Conservation (phyloP, 192 early-diverging fungal species). For the Lobosporangium transversale region DNA sequence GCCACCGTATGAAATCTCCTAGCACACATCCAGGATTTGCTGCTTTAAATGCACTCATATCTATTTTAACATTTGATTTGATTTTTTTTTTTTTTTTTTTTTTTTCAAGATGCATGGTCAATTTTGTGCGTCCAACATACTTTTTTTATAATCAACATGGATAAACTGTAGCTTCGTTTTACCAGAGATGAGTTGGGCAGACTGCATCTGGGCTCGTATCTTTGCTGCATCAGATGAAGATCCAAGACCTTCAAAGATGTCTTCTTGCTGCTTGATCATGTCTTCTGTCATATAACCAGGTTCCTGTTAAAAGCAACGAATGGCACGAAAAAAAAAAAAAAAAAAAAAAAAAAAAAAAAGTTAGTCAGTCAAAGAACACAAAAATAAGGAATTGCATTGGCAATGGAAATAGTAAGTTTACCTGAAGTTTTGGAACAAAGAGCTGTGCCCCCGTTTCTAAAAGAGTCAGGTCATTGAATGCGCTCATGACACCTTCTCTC, state of each 20-base stretch:
- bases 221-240: slow-evolving; percentile 74
- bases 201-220: slow-evolving; percentile 78
- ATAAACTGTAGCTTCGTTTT: too few species aligned
- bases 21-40: slow-evolving; percentile 82
- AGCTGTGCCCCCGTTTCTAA: slow-evolving; percentile 68
- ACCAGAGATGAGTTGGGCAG: slow-evolving; percentile 75
- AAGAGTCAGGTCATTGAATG: slow-evolving; percentile 45
- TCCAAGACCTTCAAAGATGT: slow-evolving; percentile 78
- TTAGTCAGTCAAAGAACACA: not conserved
- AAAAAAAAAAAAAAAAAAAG: not conserved
- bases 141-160: too few species aligned
- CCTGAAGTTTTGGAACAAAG: slow-evolving; percentile 75
- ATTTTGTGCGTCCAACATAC: too few species aligned
- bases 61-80: too few species aligned
- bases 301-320: slow-evolving; percentile 56
- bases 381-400: not conserved
- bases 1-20: slow-evolving; percentile 95
- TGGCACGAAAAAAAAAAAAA: not conserved
- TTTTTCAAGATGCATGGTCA: too few species aligned
- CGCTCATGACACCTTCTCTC: not conserved
- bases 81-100: too few species aligned
- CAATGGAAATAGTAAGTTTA: slow-evolving; percentile 7
- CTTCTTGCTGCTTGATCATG: slow-evolving; percentile 84
- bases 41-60: slow-evolving; percentile 95
- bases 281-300: slow-evolving; percentile 87